A percentile compares a stretch with the other conserved stretches of the same genome.
phyloP scores from a whole-genome alignment of 805 yeast genomes.

The Metschnikowia lunata region DNA sequence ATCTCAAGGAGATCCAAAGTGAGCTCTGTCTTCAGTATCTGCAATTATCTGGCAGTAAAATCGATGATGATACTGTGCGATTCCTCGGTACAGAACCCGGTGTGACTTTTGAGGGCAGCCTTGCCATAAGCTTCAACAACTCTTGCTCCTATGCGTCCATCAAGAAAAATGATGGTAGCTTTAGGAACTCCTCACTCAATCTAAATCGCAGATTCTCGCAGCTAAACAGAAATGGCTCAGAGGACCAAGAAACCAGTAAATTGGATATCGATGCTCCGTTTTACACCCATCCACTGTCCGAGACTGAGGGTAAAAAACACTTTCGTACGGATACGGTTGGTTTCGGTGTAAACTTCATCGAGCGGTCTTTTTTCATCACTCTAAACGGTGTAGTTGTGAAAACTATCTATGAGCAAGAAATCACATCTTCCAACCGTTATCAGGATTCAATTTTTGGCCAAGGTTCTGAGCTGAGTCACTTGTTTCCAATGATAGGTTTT shows the following conservation, averaged over 20 bases:
- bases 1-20: conserved; percentile 27
- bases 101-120: conserved; percentile 35
- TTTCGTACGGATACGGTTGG: conserved; percentile 64
- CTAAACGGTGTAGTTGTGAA: conserved; percentile 61
- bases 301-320: conserved; percentile 28
- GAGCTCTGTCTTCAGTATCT: conserved; percentile 21
- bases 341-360: conserved; percentile 72
- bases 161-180: conserved; percentile 27
- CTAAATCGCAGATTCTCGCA: conserved; percentile 35
- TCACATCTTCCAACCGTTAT: conserved; percentile 30
- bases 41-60: conserved; percentile 1
- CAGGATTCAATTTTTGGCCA: conserved; percentile 33
- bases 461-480: conserved; percentile 6
- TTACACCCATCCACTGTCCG: conserved; percentile 19
- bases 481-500: conserved; percentile 18
- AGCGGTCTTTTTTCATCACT: conserved; percentile 65
- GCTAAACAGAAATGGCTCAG: conserved; percentile 22
- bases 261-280: conserved; percentile 36
- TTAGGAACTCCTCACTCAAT: conserved; percentile 29
- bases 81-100: conserved; percentile 36
- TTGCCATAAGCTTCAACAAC: conserved; percentile 39
- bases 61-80: conserved; percentile 20
- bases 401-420: conserved; percentile 12
- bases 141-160: conserved; percentile 36
- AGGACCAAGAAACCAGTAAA: conserved; percentile 30